phyloP scores from a whole-genome alignment of 257 asterid species.

The Gynochthodes officinalis region DNA sequence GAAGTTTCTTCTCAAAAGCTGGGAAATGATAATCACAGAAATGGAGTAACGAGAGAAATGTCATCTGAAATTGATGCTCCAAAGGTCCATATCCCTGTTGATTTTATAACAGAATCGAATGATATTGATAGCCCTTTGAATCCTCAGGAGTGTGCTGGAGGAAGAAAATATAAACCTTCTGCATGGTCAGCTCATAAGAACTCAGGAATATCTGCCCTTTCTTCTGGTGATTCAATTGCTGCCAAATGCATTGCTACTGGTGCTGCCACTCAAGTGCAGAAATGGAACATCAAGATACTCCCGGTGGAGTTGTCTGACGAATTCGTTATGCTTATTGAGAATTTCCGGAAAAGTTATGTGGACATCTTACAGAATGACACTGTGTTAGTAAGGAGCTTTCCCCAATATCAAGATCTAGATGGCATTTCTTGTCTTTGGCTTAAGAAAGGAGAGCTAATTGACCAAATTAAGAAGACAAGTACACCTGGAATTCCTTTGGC shows the following conservation, averaged over 20 bases:
- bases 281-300: conserved; percentile 43
- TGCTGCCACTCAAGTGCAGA: conserved; percentile 37
- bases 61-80: conserved; percentile 32
- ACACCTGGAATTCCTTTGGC: conserved; percentile 24
- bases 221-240: conserved; percentile 28
- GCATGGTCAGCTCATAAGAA: conserved; percentile 32
- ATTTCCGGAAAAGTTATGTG: conserved; percentile 35
- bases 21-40: conserved; percentile 30
- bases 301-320: conserved; percentile 47
- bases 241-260: conserved; percentile 35
- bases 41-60: conserved; percentile 30
- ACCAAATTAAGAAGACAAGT: conserved; percentile 30
- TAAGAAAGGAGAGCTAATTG: conserved; percentile 40
- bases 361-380: conserved; percentile 36
- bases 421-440: conserved; percentile 35
- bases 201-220: conserved; percentile 25
- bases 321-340: conserved; percentile 35
- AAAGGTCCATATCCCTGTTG: conserved; percentile 42
- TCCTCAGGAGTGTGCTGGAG: conserved; percentile 39
- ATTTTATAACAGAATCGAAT: conserved; percentile 48
- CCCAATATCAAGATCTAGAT: conserved; percentile 29
- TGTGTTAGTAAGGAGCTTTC: conserved; percentile 27
- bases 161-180: conserved; percentile 37
- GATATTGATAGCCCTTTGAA: conserved; percentile 61
- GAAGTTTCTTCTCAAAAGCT: conserved; percentile 34